phyloP scores from a whole-genome alignment of 2,329 filamentous ascomycete species.

The Cercospora beticola region DNA sequence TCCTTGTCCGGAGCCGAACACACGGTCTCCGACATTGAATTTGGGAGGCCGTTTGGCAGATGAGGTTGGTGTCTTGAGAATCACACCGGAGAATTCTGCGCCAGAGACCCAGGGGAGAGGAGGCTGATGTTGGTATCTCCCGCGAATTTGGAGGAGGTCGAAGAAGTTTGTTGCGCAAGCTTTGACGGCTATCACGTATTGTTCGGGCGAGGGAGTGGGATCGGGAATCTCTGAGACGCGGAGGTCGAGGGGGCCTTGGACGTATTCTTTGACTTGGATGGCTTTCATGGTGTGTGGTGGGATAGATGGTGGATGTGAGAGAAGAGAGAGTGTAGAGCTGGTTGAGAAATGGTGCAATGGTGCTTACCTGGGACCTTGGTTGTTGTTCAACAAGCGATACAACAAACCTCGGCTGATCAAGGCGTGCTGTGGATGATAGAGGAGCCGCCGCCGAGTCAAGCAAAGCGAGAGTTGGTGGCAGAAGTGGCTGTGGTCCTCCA shows the following conservation, averaged over 20 bases:
- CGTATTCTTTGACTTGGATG: conserved; percentile 43
- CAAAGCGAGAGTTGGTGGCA: neutral
- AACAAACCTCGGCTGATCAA: neutral
- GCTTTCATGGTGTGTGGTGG: conserved; percentile 63
- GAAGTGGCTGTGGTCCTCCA: neutral
- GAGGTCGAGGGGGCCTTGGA: conserved; percentile 75
- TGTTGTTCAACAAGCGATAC: neutral
- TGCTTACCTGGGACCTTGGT: conserved; percentile 15
- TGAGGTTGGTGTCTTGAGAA: conserved; percentile 63
- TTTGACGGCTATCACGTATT: conserved; percentile 86
- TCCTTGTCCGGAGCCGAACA: conserved; percentile 85
- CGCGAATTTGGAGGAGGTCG: conserved; percentile 90
- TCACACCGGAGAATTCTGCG: conserved; percentile 78
- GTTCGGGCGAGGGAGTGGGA: conserved; percentile 65
- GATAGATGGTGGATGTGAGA: neutral
- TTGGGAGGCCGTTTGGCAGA: conserved; percentile 46
- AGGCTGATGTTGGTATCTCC: conserved; percentile 92
- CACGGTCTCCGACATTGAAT: conserved; percentile 75
- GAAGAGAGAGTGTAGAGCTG: neutral
- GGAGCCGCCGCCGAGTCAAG: neutral
- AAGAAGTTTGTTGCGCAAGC: conserved; percentile 94
- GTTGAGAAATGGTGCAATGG: neutral
- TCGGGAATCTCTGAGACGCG: conserved; percentile 72
- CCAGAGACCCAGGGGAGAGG: conserved; percentile 85
- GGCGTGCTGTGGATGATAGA: neutral